phyloP scores from a whole-genome alignment of 768 basidiomycete species.

The Pulveroboletus sp. region DNA sequence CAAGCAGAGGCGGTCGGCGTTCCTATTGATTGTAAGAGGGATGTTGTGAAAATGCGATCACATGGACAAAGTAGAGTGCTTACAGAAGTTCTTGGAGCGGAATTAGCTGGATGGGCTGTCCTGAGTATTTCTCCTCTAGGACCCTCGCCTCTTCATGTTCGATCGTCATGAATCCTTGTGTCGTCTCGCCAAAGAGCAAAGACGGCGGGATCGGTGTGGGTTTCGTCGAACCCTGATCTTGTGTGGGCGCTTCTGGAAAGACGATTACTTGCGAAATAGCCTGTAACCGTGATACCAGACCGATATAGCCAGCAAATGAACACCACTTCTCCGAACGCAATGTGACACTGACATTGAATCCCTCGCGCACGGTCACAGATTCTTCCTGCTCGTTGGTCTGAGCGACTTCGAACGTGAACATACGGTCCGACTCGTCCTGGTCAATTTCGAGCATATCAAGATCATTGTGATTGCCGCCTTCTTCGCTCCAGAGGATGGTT shows the following conservation, averaged over 20 bases:
- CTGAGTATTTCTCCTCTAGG: neutral
- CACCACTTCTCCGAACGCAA: neutral
- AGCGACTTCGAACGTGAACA: constrained; percentile 51
- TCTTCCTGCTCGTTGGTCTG: constrained; percentile 57
- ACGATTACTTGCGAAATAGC: constrained; percentile 11
- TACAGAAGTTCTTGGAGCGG: constrained; percentile 22
- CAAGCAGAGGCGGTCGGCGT: constrained; percentile 22
- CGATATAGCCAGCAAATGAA: neutral
- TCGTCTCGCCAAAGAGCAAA: constrained; percentile 39
- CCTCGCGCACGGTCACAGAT: constrained; percentile 38
- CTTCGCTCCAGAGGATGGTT: constrained; percentile 43
- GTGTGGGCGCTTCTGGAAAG: constrained; percentile 4
- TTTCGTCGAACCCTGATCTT: constrained; percentile 5
- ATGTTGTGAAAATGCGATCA: neutral
- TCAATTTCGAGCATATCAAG: constrained; percentile 29
- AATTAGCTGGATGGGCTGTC: neutral
- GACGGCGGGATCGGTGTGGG: constrained; percentile 17
- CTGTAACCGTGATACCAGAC: neutral
- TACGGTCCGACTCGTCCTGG: constrained; percentile 41
- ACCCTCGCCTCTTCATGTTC: constrained; percentile 17
- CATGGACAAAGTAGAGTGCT: neutral
- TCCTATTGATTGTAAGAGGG: constrained; percentile 9
- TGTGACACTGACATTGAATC: constrained; percentile 42
- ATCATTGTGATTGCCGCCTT: constrained; percentile 29
- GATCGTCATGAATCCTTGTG: constrained; percentile 39